Evolutionary conservation across 202 grass and related monocot genomes (phyloP).

Genomic region (Brachypodium distachyon): DNA sequence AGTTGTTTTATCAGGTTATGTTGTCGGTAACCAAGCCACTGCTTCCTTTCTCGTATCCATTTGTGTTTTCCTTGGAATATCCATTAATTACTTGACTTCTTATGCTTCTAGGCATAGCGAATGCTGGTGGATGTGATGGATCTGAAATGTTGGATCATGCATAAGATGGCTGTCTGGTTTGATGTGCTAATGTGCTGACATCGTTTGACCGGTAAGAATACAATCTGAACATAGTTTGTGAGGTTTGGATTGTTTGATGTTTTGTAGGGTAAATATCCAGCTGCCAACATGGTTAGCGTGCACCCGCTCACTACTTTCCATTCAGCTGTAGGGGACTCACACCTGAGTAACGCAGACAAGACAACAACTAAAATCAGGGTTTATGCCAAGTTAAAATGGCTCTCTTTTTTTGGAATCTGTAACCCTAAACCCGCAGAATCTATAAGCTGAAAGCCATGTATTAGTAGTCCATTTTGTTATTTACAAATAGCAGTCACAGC

Average conservation of each 20-base stretch:
- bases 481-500: too few relatives aligned
- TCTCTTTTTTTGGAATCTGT: not conserved
- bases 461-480: too few relatives aligned
- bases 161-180: not conserved
- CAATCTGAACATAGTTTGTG: not conserved
- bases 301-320: not conserved
- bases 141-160: not conserved
- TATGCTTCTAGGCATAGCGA: not conserved
- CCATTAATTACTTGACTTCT: not conserved
- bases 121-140: not conserved
- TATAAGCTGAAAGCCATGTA: not conserved
- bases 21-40: too few relatives aligned
- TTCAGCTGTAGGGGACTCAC: not conserved
- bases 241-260: not conserved
- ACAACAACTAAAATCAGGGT: not conserved
- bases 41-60: not conserved
- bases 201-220: not conserved
- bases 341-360: not conserved
- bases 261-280: not conserved
- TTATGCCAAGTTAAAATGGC: not conserved
- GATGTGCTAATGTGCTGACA: not conserved
- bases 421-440: too few relatives aligned
- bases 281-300: not conserved
- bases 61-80: not conserved
- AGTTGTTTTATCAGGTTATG: too few relatives aligned